These are phyloP conservation scores for Hygrophorus pudorinus DNA, from an alignment of 768 basidiomycete genomes.

Conservation along the genomic window DNA sequence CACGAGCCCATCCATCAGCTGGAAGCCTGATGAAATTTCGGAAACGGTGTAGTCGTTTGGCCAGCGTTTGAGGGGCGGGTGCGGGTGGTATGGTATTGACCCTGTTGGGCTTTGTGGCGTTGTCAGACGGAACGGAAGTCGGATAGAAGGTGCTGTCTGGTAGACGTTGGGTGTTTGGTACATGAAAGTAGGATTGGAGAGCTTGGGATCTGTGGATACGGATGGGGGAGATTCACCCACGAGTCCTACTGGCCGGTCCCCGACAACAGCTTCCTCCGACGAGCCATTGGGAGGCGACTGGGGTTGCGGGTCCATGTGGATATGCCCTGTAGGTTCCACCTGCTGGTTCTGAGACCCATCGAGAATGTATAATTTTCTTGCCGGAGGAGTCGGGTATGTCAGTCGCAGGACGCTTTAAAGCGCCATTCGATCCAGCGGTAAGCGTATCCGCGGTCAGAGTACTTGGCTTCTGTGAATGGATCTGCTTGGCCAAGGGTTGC, in stretches of 20 bases:
- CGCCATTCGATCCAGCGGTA: constrained; percentile 1
- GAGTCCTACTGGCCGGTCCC: no score
- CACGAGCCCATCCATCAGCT: constrained; percentile 30
- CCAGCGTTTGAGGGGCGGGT: constrained; percentile 63
- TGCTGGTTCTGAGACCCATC: constrained; percentile 6
- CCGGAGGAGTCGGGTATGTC: constrained; percentile 13
- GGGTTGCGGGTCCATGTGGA: constrained; percentile 14
- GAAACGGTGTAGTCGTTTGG: constrained; percentile 67
- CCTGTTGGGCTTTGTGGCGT: constrained; percentile 16
- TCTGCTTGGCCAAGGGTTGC: constrained; percentile 13
- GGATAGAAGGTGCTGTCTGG: constrained; percentile 7
- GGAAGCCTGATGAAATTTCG: constrained; percentile 54
- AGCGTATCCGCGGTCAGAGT: neutral
- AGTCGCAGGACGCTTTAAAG: constrained; percentile 16
- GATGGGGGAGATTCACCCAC: no score
- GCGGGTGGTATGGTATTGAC: constrained; percentile 40
- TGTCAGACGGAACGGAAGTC: constrained; percentile 18
- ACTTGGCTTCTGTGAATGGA: neutral
- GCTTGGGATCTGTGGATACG: no score
- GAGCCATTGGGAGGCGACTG: constrained; percentile 3
- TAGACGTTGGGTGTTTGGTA: neutral
- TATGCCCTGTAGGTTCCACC: constrained; percentile 11
- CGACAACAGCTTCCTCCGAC: neutral
- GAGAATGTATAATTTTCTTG: constrained; percentile 16
- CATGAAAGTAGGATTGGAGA: neutral